Evolutionary conservation across 1,139 yeast species (phyloP), one percentile per base, ranked within the genome.

Genomic region (Geotrichum histeridarum): DNA sequence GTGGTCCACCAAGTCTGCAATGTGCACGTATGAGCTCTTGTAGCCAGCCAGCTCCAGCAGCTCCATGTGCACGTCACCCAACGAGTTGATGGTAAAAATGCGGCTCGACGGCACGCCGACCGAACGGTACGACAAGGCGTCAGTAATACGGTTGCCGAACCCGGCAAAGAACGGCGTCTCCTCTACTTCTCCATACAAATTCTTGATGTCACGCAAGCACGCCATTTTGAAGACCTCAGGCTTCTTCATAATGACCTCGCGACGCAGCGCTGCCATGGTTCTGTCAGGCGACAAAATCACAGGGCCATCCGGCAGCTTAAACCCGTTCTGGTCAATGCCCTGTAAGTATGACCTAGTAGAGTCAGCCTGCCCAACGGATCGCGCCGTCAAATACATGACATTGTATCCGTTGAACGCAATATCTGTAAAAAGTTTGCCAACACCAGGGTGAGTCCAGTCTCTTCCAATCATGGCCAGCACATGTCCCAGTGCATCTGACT

Each of bases 171-270:
- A 94, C 3, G 98, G 97, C 0, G 91, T 85, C 33, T 61, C 62
- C 31, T 64, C 64, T 11, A 57, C 61, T 44, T 65, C 70, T 11
- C 67, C 71, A 60, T 68, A 81, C 35, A 94, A 74, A 55, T 84
- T 79, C 63, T 82, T 81, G 57, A 94, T 84, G 72, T 94, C 99
- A 52, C 85, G 82, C 59, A 94, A 75, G 71, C 99, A 93, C 0
- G 99, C 95, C 94, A 94, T 94, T 66, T 94, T 94, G 75, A 94
- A 94, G 35, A 94, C 95, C 68, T 94, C 99, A 0, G 99, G 99
- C 66, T 93, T 91, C 61, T 90, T 87, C 67, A 93, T 74, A 50
- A 94, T 93, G 43, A 94, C 95, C 66, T 94, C 99, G 60, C 99
- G 77, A 62, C 80, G 79, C 54, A 94, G 73, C 0, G 99, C 99